Conservation (phyloP, 805 yeast genomes). For the Saccharomycopsis schoenii region DNA sequence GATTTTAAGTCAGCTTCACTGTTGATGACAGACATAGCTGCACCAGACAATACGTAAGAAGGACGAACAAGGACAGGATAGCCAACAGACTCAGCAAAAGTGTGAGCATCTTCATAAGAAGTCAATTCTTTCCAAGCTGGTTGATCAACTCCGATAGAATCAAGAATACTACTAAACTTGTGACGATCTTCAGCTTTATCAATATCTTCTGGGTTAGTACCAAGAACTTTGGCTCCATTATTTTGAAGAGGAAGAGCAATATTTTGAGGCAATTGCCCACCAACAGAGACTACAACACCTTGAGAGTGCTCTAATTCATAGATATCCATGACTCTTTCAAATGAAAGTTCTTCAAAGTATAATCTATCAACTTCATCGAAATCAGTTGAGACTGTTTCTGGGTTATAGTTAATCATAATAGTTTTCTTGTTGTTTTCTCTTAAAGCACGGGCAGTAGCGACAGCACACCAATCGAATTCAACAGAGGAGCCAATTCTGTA, state of each 20-base stretch:
- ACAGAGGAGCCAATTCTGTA: slow-evolving; percentile 98
- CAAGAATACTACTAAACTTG: slow-evolving; percentile 90
- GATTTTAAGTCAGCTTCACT: slow-evolving; percentile 68
- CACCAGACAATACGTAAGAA: slow-evolving; percentile 94
- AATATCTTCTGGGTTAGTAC: slow-evolving; percentile 90
- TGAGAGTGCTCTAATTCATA: slow-evolving; percentile 83
- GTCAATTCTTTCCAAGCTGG: slow-evolving; percentile 97
- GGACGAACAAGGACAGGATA: slow-evolving; percentile 97
- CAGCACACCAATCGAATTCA: slow-evolving; percentile 99
- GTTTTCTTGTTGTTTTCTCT: slow-evolving; percentile 83
- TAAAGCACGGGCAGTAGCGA: slow-evolving; percentile 88
- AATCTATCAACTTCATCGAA: slow-evolving; percentile 96
- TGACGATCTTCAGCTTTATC: slow-evolving; percentile 98
- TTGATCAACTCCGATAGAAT: slow-evolving; percentile 88
- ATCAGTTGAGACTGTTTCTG: slow-evolving; percentile 97
- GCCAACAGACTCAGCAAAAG: slow-evolving; percentile 76
- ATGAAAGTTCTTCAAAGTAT: slow-evolving; percentile 90
- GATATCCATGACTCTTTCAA: slow-evolving; percentile 95
- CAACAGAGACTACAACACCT: slow-evolving; percentile 93
- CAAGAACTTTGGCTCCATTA: slow-evolving; percentile 79
- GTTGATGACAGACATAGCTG: slow-evolving; percentile 93
- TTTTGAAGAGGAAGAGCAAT: slow-evolving; percentile 78
- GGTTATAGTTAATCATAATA: slow-evolving; percentile 94
- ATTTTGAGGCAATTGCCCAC: slow-evolving; percentile 97
- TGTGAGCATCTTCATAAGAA: slow-evolving; percentile 74